These are phyloP conservation scores for Coniochaeta sp. DNA, from an alignment of 2,329 filamentous ascomycete genomes.

Conservation along the genomic window DNA sequence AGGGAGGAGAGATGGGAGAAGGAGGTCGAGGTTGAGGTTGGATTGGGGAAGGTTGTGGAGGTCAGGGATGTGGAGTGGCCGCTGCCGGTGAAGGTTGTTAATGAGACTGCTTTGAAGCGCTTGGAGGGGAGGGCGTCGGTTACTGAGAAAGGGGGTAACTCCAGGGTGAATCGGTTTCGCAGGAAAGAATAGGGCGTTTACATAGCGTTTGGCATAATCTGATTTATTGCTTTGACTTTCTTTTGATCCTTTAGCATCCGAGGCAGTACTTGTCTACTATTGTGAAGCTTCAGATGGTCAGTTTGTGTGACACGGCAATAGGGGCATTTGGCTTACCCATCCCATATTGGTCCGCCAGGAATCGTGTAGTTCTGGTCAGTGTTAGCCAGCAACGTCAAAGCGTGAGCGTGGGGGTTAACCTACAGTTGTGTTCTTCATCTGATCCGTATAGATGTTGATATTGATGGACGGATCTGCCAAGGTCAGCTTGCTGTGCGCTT, in stretches of 20 bases:
- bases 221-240: background rate
- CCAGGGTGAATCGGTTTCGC: background rate
- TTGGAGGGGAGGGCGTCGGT: slow-evolving; percentile 9
- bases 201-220: background rate
- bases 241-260: slow-evolving; percentile 7
- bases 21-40: background rate
- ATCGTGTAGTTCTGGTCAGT: slow-evolving; percentile 24
- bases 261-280: slow-evolving; percentile 15
- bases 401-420: slow-evolving; percentile 3
- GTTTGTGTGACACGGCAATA: background rate
- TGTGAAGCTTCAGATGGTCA: slow-evolving; percentile 2
- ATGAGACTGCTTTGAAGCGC: slow-evolving; percentile 9
- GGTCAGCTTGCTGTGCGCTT: slow-evolving; percentile 7
- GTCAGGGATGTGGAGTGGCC: background rate
- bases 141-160: background rate
- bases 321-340: slow-evolving; percentile 18
- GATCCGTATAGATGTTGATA: slow-evolving; percentile 29
- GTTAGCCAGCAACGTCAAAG: background rate
- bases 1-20: background rate
- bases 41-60: background rate
- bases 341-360: slow-evolving; percentile 31
- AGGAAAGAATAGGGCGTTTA: background rate
- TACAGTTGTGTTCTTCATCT: slow-evolving; percentile 23
- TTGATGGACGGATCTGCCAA: slow-evolving; percentile 26
- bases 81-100: background rate